Evolutionary conservation across 2,329 filamentous ascomycete genomes (phyloP).

Genomic region (Sclerotinia minor): DNA sequence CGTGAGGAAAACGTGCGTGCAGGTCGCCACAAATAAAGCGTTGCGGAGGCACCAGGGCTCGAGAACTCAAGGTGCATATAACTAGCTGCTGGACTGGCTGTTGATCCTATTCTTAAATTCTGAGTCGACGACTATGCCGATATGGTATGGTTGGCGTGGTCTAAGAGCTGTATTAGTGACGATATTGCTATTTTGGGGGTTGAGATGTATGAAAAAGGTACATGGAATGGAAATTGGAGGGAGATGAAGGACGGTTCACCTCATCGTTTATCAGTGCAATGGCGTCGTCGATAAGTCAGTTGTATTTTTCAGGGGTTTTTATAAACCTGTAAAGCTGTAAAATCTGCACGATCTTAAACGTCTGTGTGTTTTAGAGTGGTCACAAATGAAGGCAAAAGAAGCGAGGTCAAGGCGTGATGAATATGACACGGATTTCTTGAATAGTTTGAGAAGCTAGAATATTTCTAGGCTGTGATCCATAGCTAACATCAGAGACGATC

Average conservation of each 20-base stretch:
- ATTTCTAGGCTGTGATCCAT: background rate
- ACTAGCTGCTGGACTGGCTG: background rate
- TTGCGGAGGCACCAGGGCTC: background rate
- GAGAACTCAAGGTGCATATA: background rate
- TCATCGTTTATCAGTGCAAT: conserved; percentile 15
- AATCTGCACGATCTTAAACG: conserved; percentile 11
- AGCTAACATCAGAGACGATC: background rate
- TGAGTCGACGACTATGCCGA: conserved; percentile 2
- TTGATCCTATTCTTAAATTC: background rate
- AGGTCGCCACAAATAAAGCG: background rate
- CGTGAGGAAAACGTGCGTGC: conserved; percentile 9
- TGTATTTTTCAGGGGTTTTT: background rate
- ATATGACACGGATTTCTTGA: background rate
- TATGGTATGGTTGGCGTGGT: background rate
- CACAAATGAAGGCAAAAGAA: background rate
- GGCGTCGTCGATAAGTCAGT: background rate
- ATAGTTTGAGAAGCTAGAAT: background rate
- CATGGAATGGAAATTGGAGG: conserved; percentile 5
- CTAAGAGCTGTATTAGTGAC: background rate
- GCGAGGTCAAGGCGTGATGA: conserved; percentile 1
- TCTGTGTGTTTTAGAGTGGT: background rate
- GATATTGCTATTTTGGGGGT: conserved; percentile 4
- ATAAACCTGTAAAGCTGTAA: background rate
- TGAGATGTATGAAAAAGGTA: background rate
- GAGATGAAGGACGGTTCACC: conserved; percentile 5